Base-by-base conservation (phyloP, 2,329 filamentous ascomycete species). In the Phaeosphaeria sp. region DNA sequence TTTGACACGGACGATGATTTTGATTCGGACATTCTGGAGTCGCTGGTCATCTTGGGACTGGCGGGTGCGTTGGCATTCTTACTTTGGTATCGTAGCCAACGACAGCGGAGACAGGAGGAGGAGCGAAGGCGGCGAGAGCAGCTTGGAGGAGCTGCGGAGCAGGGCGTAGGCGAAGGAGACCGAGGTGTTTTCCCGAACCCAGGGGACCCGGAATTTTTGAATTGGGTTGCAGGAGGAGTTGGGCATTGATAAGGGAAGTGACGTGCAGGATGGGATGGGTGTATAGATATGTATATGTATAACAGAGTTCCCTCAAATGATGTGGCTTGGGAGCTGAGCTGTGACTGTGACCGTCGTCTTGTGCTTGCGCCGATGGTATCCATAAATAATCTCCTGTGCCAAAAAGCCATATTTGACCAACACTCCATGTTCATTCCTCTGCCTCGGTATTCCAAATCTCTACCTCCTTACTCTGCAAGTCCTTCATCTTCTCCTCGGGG, bases 1-100 rank as follows among this genome's bases (percentile, higher is more conserved):
- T 87, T 87, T 57, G 88, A 90, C 51, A 88, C 62, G 11, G 63
- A 56, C 33, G 81, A 86, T 6, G 83, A 87, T 1, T 83, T 90
- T 27, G 90, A 94, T 50, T 92, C 93, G 47, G 91, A 92, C 13
- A 80, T 97, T 17, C 65, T 97, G 11, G 95, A 98, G 77, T 94
- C 90, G 44, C 78, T 97, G 22, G 81, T 96, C 46, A 96, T 99
- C 60, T 82, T 97, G 15, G 89, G 86, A 1, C 80, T 98, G 15
- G 89, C 91, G 0, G 87, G 88, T 15, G 87, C 88, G 0, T 82
- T 98, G 53, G 87, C 90, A 0, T 86, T 91, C 52, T 81, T 98
- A 30, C 84, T 98, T 17, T 96, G 93, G 77, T 94, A 95, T 75
- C 83, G 88, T 87, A 71, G 82, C 87, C 90, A 92, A 71, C 82